Evolutionary conservation across 768 basidiomycete species (phyloP).

Genomic region (Kwoniella shandongensis): DNA sequence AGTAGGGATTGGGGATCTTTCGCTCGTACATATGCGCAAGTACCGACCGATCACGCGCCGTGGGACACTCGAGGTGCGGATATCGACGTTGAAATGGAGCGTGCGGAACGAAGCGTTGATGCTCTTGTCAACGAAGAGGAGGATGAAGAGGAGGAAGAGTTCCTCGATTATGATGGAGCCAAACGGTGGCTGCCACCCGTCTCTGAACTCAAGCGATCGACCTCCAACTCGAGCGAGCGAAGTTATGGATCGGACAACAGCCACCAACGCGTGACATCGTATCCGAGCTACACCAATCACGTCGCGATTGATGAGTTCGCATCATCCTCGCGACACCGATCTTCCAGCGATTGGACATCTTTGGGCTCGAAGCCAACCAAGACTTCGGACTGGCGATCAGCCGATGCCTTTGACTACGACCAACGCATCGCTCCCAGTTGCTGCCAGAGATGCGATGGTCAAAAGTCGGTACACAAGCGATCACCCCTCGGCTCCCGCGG

Average conservation of each 20-base stretch:
- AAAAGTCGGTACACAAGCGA: not conserved
- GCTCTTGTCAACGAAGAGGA: slow-evolving; percentile 26
- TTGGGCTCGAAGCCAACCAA: slow-evolving; percentile 1
- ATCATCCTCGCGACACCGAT: slow-evolving; percentile 3
- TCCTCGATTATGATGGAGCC: slow-evolving; percentile 45
- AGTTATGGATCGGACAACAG: slow-evolving; percentile 8
- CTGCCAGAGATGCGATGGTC: slow-evolving; percentile 8
- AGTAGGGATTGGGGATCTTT: slow-evolving; percentile 30
- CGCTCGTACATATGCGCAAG: slow-evolving; percentile 17
- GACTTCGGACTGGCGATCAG: slow-evolving; percentile 3
- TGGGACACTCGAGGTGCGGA: slow-evolving; percentile 7
- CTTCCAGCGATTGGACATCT: slow-evolving; percentile 13
- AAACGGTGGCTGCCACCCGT: slow-evolving; percentile 31
- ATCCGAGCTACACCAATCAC: slow-evolving; percentile 4
- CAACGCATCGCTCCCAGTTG: slow-evolving; percentile 2
- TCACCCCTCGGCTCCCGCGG: not conserved
- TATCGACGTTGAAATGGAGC: slow-evolving; percentile 21
- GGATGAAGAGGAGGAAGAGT: slow-evolving; percentile 41
- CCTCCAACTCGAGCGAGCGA: slow-evolving; percentile 26
- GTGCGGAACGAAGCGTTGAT: slow-evolving; percentile 13
- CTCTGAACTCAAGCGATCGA: slow-evolving; percentile 26
- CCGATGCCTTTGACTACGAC: slow-evolving; percentile 5
- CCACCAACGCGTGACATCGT: not conserved
- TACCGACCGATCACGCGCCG: not conserved
- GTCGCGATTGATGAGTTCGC: slow-evolving; percentile 7